Percentiles rank a stretch among this genome's conserved stretches.
phyloP scores from a whole-genome alignment of 495 filamentous ascomycete species.

The Penicillium simplicissimum region DNA sequence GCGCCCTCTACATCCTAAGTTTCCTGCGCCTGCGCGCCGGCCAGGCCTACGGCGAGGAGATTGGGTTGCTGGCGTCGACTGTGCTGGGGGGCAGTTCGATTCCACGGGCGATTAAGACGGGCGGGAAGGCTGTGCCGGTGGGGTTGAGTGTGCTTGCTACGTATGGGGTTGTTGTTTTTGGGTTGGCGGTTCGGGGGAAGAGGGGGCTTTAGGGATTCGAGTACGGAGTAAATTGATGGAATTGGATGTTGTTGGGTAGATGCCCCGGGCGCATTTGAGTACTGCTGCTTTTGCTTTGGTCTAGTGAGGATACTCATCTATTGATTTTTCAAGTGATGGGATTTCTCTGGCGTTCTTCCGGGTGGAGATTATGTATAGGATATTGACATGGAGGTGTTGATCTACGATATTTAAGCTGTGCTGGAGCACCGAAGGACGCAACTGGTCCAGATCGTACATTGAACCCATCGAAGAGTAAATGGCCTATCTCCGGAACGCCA shows the following conservation, averaged over 20 bases:
- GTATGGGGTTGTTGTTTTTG: slow-evolving; percentile 69
- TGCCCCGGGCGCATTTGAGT: too few species aligned
- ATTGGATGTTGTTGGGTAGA: too few species aligned
- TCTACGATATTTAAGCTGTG: neutral
- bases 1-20: slow-evolving; percentile 57
- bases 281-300: slow-evolving; percentile 8
- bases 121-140: slow-evolving; percentile 72
- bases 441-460: slow-evolving; percentile 1
- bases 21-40: slow-evolving; percentile 40
- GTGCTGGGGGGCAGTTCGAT: slow-evolving; percentile 80
- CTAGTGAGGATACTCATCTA: slow-evolving; percentile 15
- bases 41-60: slow-evolving; percentile 71
- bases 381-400: neutral
- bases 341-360: neutral
- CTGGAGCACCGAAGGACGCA: neutral
- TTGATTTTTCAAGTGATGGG: neutral
- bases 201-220: too few species aligned
- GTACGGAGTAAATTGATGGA: too few species aligned
- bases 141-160: slow-evolving; percentile 65
- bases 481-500: slow-evolving; percentile 22
- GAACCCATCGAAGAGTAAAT: slow-evolving; percentile 5
- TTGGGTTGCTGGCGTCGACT: slow-evolving; percentile 74
- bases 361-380: neutral
- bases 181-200: slow-evolving; percentile 46
- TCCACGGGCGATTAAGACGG: slow-evolving; percentile 75